Evolutionary conservation across 805 yeast genomes (phyloP).

Genomic region (Metschnikowia kunwiensis): DNA sequence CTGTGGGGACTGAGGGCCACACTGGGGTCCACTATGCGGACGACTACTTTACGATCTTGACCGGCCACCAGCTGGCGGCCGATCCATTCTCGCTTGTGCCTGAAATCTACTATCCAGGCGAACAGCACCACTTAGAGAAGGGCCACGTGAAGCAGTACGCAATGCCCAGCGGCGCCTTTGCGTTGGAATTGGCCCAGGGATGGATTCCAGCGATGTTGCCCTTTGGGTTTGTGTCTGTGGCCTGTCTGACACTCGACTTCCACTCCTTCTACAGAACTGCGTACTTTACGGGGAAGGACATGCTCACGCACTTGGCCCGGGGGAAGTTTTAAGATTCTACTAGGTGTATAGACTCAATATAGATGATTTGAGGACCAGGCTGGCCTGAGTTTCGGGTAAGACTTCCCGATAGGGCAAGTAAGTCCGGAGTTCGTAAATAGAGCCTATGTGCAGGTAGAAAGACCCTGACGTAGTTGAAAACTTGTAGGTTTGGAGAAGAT

Average conservation of each 20-base stretch:
- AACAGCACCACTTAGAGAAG: conserved; percentile 71
- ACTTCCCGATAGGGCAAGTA: too few species aligned
- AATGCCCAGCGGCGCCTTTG: conserved; percentile 80
- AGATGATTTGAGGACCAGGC: too few species aligned
- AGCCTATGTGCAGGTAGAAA: too few species aligned
- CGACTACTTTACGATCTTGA: conserved; percentile 88
- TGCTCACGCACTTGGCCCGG: conserved; percentile 60
- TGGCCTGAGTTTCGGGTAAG: too few species aligned
- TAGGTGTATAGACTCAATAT: too few species aligned
- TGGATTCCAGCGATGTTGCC: conserved; percentile 99
- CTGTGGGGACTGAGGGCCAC: conserved; percentile 95
- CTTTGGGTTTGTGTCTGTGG: conserved; percentile 81
- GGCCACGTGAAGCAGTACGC: conserved; percentile 81
- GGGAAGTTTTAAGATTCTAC: conserved; percentile 59
- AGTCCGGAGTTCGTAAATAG: too few species aligned
- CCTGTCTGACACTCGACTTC: conserved; percentile 78
- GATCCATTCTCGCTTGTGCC: conserved; percentile 58
- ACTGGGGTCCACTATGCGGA: conserved; percentile 95
- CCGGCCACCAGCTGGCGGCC: conserved; percentile 77
- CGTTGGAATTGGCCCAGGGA: conserved; percentile 95
- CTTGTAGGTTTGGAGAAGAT: too few species aligned
- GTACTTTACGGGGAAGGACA: conserved; percentile 72
- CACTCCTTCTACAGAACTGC: conserved; percentile 66
- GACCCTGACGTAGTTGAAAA: too few species aligned
- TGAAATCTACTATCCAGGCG: conserved; percentile 82